These are phyloP conservation scores for Auricularia sp. DNA, from an alignment of 768 basidiomycete genomes.

Conservation along the genomic window DNA sequence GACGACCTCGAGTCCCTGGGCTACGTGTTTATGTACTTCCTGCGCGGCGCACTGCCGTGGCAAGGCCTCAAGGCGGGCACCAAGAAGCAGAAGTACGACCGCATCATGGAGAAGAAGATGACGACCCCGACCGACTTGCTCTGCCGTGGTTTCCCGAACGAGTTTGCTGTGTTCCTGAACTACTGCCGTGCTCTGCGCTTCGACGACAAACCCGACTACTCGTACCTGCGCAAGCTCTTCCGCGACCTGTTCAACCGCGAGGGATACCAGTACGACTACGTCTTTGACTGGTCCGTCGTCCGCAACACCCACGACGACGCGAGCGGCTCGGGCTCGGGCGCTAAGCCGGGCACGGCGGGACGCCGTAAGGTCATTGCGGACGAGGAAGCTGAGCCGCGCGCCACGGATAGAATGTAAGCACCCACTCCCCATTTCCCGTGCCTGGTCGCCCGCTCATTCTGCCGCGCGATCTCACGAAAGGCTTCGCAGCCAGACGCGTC, in stretches of 20 bases:
- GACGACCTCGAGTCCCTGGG: constrained; percentile 98
- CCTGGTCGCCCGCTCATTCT: constrained; percentile 14
- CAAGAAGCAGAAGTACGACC: constrained; percentile 99
- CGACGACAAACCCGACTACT: constrained; percentile 99
- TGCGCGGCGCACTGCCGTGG: constrained; percentile 96
- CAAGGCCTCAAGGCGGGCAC: constrained; percentile 99
- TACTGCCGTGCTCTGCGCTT: constrained; percentile 98
- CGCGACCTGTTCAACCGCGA: constrained; percentile 94
- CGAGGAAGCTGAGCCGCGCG: constrained; percentile 66
- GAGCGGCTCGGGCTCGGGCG: constrained; percentile 37
- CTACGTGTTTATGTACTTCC: constrained; percentile 99
- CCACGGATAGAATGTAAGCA: constrained; percentile 74
- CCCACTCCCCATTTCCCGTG: constrained; percentile 12
- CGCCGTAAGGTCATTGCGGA: constrained; percentile 76
- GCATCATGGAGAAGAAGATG: constrained; percentile 99
- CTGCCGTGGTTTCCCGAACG: constrained; percentile 99
- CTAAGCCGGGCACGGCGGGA: constrained; percentile 46
- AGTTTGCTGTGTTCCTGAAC: constrained; percentile 98
- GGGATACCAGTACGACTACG: constrained; percentile 98
- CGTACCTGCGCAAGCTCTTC: constrained; percentile 98
- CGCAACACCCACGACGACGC: constrained; percentile 61
- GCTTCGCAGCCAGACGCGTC: constrained; percentile 83
- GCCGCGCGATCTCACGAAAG: constrained; percentile 25
- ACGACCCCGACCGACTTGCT: constrained; percentile 94
- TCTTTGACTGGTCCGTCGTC: constrained; percentile 97